phyloP scores from a whole-genome alignment of 2,329 filamentous ascomycete genomes.

The Aspergillus viridinutans region DNA sequence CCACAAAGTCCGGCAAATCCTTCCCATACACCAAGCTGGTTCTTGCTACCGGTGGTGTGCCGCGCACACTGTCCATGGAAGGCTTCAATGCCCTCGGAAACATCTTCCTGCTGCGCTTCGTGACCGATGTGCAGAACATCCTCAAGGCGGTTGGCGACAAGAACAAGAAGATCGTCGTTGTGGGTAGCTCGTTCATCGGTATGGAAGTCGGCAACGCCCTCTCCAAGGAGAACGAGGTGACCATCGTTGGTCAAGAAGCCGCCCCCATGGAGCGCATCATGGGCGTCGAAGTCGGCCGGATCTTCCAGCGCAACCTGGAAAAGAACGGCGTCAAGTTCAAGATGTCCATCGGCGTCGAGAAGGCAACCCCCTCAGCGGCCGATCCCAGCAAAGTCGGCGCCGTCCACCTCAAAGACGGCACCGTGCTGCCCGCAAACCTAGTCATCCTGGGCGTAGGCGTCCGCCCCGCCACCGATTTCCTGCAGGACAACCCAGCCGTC shows the following conservation, averaged over 20 bases:
- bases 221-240: conserved; percentile 76
- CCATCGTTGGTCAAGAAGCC: conserved; percentile 82
- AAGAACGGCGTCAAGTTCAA: conserved; percentile 86
- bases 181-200: conserved; percentile 94
- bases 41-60: conserved; percentile 78
- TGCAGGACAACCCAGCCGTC: conserved; percentile 67
- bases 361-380: conserved; percentile 66
- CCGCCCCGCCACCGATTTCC: conserved; percentile 75
- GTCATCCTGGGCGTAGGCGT: conserved; percentile 92
- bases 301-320: conserved; percentile 75
- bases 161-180: conserved; percentile 86
- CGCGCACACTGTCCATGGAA: conserved; percentile 69
- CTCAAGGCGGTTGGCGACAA: conserved; percentile 70
- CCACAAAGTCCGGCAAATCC: conserved; percentile 69
- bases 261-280: conserved; percentile 82
- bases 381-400: conserved; percentile 71
- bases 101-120: conserved; percentile 75
- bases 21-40: conserved; percentile 82
- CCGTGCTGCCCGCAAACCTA: conserved; percentile 76
- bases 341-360: conserved; percentile 75
- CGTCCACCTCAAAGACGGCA: conserved; percentile 81
- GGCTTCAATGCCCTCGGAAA: conserved; percentile 85
- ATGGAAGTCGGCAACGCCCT: conserved; percentile 91
- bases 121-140: conserved; percentile 76
- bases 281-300: conserved; percentile 72